Conservation (phyloP, 148 eudicot species). For the Rhododendron vialii region DNA sequence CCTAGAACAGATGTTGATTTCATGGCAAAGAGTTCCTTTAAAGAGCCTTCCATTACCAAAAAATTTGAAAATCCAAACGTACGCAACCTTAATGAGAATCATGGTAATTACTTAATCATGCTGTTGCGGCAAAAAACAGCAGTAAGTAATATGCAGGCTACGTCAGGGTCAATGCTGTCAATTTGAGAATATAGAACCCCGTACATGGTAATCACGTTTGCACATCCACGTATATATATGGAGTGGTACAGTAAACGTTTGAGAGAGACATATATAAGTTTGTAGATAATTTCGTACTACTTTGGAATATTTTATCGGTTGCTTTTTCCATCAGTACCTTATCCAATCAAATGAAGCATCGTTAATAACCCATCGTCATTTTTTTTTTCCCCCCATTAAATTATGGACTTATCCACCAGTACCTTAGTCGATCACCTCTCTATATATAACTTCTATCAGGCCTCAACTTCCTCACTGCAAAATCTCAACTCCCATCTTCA, state of each 20-base stretch:
- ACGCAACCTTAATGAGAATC: not conserved
- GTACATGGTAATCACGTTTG: not conserved
- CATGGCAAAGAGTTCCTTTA: not conserved
- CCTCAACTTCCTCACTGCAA: slow-evolving; percentile 4
- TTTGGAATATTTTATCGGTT: not conserved
- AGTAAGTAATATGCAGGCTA: not conserved
- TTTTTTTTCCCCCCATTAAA: not conserved
- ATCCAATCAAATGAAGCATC: not conserved
- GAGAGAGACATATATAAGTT: too few species aligned
- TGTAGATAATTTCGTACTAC: too few species aligned
- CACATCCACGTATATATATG: too few species aligned
- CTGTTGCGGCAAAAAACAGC: not conserved
- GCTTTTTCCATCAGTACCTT: not conserved
- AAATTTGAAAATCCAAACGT: not conserved
- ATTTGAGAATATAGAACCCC: not conserved
- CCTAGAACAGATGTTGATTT: not conserved
- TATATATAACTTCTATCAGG: slow-evolving; percentile 9
- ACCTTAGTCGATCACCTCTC: not conserved
- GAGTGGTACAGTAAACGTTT: too few species aligned
- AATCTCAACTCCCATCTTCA: not conserved
- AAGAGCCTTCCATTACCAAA: not conserved
- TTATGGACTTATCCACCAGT: not conserved
- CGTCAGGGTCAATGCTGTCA: not conserved
- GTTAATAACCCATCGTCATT: not conserved
- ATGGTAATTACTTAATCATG: not conserved